Evolutionary conservation across 1,284 basidiomycete species (phyloP).

Genomic region (Tilletia indica): DNA sequence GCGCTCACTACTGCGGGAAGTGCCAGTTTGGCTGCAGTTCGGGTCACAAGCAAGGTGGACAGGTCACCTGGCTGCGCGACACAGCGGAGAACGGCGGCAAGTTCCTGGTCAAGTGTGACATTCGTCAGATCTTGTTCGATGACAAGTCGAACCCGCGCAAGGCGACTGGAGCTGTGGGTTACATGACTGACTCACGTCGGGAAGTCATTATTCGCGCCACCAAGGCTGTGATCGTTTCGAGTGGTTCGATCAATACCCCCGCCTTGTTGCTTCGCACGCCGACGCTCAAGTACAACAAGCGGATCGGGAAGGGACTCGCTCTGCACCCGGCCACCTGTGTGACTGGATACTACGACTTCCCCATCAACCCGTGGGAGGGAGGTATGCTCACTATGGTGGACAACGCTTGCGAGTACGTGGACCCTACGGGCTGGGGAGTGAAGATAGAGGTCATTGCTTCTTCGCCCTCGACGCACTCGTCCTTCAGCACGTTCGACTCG

Average conservation of each 20-base stretch:
- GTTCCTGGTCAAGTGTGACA: constrained; percentile 53
- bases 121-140: constrained; percentile 58
- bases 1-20: constrained; percentile 57
- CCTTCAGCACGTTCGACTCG: constrained; percentile 54
- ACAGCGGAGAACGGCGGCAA: constrained; percentile 56
- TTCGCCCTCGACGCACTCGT: constrained; percentile 54
- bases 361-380: constrained; percentile 59
- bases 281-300: constrained; percentile 57
- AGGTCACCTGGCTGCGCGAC: constrained; percentile 56
- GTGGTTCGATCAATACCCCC: constrained; percentile 59
- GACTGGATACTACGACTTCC: constrained; percentile 57
- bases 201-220: constrained; percentile 52
- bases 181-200: constrained; percentile 21
- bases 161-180: constrained; percentile 50
- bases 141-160: constrained; percentile 28
- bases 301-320: constrained; percentile 59
- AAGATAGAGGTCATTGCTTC: constrained; percentile 60
- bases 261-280: constrained; percentile 58
- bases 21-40: constrained; percentile 57
- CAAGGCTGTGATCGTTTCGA: constrained; percentile 57
- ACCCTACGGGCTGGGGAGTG: constrained; percentile 55
- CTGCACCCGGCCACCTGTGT: constrained; percentile 59
- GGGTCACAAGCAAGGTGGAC: constrained; percentile 56
- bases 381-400: constrained; percentile 59
- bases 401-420: constrained; percentile 47